Percentiles rank a stretch among this genome's conserved stretches.
Evolutionary conservation across 768 basidiomycete species (phyloP).

Genomic region (Leccinum truebloodii): DNA sequence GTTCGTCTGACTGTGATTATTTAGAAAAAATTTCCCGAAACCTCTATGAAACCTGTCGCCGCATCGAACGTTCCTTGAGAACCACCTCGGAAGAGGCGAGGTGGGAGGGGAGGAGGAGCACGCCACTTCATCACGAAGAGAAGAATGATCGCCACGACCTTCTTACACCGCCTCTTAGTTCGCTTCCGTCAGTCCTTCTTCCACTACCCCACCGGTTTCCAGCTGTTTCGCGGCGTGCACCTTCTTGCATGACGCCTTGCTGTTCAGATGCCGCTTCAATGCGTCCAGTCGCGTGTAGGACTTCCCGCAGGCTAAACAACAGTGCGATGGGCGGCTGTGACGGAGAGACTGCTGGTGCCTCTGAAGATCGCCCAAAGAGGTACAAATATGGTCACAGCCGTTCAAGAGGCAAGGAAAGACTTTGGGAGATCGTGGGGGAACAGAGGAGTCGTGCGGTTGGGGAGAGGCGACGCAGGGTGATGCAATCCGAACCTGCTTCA

Average conservation of each 20-base stretch:
- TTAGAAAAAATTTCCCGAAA: background rate
- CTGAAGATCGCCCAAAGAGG: constrained; percentile 30
- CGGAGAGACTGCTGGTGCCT: constrained; percentile 33
- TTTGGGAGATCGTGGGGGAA: constrained; percentile 14
- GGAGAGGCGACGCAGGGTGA: constrained; percentile 17
- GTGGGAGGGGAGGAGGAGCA: constrained; percentile 10
- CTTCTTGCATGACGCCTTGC: constrained; percentile 29
- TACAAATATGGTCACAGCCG: constrained; percentile 30
- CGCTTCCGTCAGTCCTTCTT: constrained; percentile 19
- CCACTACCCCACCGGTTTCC: constrained; percentile 1
- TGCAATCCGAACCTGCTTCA: constrained; percentile 15
- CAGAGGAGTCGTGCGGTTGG: background rate
- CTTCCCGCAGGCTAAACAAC: constrained; percentile 28
- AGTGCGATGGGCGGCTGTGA: constrained; percentile 23
- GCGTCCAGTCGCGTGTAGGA: constrained; percentile 33
- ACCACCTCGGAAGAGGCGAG: background rate
- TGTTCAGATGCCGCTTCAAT: constrained; percentile 35
- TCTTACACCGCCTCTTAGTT: constrained; percentile 17
- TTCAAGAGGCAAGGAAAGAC: constrained; percentile 25
- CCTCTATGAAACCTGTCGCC: background rate
- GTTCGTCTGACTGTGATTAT: background rate
- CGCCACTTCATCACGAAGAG: constrained; percentile 22
- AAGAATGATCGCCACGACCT: constrained; percentile 4
- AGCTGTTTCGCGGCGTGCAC: constrained; percentile 19
- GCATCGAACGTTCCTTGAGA: background rate